Conservation (phyloP, 179 eudicot genomes). For the Beta lomatogona region DNA sequence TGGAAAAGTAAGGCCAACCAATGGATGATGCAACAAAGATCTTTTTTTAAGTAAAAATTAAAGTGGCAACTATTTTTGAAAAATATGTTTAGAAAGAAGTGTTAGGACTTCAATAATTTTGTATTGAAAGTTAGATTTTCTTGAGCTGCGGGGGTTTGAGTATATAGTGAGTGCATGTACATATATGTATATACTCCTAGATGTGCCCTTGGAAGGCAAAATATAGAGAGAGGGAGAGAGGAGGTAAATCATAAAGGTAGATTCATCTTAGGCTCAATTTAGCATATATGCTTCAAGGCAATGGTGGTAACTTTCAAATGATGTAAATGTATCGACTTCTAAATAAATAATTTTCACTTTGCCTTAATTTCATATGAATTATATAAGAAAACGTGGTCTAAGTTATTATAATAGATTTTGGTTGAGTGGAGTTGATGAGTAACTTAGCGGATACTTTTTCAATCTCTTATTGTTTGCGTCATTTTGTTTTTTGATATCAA, state of each 20-base stretch:
- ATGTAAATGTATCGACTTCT: too few relatives aligned
- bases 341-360: too few relatives aligned
- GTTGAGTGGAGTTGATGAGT: too few relatives aligned
- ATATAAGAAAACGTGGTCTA: too few relatives aligned
- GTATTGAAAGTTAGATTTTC: neutral
- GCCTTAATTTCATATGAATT: too few relatives aligned
- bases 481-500: too few relatives aligned
- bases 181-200: neutral
- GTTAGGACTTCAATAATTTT: neutral
- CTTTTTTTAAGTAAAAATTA: constrained; percentile 5
- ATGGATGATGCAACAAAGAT: constrained; percentile 16
- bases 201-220: neutral
- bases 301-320: too few relatives aligned
- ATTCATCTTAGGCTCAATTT: neutral
- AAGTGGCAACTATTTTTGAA: neutral
- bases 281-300: too few relatives aligned
- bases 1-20: constrained; percentile 42
- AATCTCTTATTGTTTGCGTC: too few relatives aligned
- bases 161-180: neutral
- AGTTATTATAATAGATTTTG: too few relatives aligned
- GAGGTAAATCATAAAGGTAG: neutral
- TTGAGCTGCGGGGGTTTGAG: too few relatives aligned
- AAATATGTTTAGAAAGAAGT: neutral
- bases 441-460: too few relatives aligned
- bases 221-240: neutral